These are phyloP conservation scores for Pyronema domesticum DNA, from an alignment of 495 filamentous ascomycete species.

Conservation along the genomic window DNA sequence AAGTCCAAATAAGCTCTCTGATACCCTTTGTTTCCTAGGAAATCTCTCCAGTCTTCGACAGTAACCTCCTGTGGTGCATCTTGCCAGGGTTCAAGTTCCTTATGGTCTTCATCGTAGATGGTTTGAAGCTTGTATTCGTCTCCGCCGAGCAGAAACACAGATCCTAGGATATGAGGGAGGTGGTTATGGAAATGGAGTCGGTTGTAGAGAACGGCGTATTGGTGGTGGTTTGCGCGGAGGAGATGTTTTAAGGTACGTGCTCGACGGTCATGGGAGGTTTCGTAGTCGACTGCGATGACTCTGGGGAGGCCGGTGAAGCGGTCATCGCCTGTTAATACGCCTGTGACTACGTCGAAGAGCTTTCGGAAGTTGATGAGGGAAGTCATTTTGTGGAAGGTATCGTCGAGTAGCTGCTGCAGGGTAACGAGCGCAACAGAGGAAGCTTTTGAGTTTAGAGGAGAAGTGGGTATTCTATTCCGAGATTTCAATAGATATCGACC, in stretches of 20 bases:
- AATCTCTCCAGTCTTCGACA: conserved; percentile 69
- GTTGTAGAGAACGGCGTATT: conserved; percentile 68
- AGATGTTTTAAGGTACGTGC: conserved; percentile 76
- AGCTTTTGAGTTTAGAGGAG: no score
- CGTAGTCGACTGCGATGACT: conserved; percentile 58
- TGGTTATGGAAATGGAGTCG: conserved; percentile 66
- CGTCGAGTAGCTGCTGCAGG: no score
- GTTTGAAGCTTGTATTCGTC: conserved; percentile 48
- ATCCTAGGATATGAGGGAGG: conserved; percentile 63
- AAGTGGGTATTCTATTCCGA: no score
- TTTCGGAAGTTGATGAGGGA: not conserved
- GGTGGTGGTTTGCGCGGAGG: conserved; percentile 76
- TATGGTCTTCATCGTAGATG: conserved; percentile 60
- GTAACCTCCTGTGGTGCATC: conserved; percentile 72
- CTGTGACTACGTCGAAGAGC: not conserved
- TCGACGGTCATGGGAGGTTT: conserved; percentile 58
- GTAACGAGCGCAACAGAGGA: no score
- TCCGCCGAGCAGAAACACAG: conserved; percentile 70
- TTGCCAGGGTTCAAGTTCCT: conserved; percentile 58
- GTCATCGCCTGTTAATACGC: conserved; percentile 10
- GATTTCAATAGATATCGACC: no score
- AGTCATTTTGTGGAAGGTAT: not conserved
- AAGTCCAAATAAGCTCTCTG: conserved; percentile 82
- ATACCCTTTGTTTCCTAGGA: conserved; percentile 31
- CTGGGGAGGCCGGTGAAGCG: conserved; percentile 44